These are phyloP conservation scores for Candida sp. DNA, from an alignment of 1,139 yeast genomes.

Conservation along the genomic window DNA sequence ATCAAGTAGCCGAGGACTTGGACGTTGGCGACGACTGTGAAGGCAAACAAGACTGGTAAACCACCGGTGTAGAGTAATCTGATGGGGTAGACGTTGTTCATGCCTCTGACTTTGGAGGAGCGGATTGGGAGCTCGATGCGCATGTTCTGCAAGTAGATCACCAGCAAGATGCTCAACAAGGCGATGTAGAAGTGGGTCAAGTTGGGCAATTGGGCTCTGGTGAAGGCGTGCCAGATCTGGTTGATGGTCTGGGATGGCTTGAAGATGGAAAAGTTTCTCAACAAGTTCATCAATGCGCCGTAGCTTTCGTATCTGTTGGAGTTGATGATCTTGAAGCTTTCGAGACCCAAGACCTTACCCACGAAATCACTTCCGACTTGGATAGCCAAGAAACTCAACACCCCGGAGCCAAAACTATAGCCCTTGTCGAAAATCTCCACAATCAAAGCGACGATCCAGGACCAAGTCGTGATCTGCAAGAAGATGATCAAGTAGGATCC, in stretches of 20 bases:
- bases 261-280: slow-evolving; percentile 53
- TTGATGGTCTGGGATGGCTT: slow-evolving; percentile 44
- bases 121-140: slow-evolving; percentile 86
- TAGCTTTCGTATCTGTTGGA: slow-evolving; percentile 61
- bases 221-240: slow-evolving; percentile 66
- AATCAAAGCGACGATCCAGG: slow-evolving; percentile 62
- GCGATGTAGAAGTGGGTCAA: slow-evolving; percentile 67
- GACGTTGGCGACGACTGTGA: slow-evolving; percentile 62
- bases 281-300: slow-evolving; percentile 72
- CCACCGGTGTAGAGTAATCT: slow-evolving; percentile 86
- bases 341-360: slow-evolving; percentile 71
- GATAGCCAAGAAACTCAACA: slow-evolving; percentile 68
- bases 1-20: slow-evolving; percentile 58
- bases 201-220: slow-evolving; percentile 77
- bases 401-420: slow-evolving; percentile 88
- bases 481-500: slow-evolving; percentile 53
- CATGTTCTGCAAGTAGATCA: slow-evolving; percentile 67
- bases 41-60: slow-evolving; percentile 74
- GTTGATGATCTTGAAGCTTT: slow-evolving; percentile 43
- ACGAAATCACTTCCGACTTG: slow-evolving; percentile 69
- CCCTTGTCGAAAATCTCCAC: slow-evolving; percentile 90
- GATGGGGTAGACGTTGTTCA: slow-evolving; percentile 80
- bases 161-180: slow-evolving; percentile 51
- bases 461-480: slow-evolving; percentile 69
- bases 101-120: slow-evolving; percentile 86